Evolutionary conservation across 202 grass and related monocot genomes (phyloP).

Genomic region (Brachypodium distachyon): DNA sequence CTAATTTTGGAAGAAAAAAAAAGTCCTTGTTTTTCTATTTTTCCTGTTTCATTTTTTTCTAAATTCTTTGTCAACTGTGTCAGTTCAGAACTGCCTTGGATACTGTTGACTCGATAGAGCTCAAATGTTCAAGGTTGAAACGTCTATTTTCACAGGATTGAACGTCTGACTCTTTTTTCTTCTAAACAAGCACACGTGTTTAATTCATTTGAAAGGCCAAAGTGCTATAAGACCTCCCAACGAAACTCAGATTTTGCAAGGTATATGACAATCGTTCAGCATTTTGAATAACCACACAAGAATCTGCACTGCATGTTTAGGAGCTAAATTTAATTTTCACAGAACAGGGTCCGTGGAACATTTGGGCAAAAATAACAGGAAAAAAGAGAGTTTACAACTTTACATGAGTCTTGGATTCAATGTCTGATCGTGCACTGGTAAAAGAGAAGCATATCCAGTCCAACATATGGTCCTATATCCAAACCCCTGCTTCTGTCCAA

Average conservation of each 20-base stretch:
- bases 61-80: no score
- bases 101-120: no score
- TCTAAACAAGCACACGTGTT: no score
- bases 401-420: not conserved
- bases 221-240: not conserved
- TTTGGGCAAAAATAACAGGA: not conserved
- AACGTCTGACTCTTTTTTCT: no score
- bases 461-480: not conserved
- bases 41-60: no score
- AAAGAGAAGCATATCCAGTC: not conserved
- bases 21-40: no score
- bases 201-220: not conserved
- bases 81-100: no score
- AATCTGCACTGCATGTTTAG: not conserved
- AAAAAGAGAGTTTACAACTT: not conserved
- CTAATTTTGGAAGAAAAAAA: no score
- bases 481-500: not conserved
- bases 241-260: not conserved
- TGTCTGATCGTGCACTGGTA: not conserved
- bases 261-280: not conserved
- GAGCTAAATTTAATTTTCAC: not conserved
- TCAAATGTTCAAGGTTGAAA: no score
- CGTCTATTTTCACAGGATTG: no score
- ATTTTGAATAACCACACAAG: not conserved
- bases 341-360: not conserved